Evolutionary conservation across 768 basidiomycete species (phyloP).

Genomic region (Crepidotus variabilis): DNA sequence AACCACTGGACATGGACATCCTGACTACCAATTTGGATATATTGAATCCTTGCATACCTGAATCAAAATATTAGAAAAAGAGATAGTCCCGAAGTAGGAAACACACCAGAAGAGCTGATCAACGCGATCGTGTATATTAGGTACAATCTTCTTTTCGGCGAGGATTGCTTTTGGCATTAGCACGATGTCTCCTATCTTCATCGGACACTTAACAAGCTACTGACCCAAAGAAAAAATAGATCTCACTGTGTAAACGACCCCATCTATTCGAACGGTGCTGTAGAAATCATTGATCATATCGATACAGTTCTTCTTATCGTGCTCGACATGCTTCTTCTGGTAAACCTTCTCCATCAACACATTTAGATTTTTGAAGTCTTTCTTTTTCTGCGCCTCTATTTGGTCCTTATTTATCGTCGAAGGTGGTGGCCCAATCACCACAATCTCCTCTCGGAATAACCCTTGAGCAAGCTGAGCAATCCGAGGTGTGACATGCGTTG

Average conservation of each 20-base stretch:
- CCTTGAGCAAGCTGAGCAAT: constrained; percentile 49
- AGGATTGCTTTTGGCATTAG: constrained; percentile 39
- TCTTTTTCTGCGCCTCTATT: constrained; percentile 22
- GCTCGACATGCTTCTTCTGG: constrained; percentile 22
- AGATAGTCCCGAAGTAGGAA: background rate
- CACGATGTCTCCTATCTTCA: constrained; percentile 62
- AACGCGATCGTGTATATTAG: constrained; percentile 38
- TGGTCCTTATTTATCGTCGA: constrained; percentile 21
- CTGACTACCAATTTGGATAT: constrained; percentile 39
- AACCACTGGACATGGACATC: constrained; percentile 71
- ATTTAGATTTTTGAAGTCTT: constrained; percentile 22
- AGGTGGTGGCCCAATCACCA: constrained; percentile 48
- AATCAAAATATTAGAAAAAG: background rate
- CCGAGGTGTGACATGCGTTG: constrained; percentile 61
- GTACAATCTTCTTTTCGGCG: constrained; percentile 17
- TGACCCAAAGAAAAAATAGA: background rate
- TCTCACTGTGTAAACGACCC: constrained; percentile 39
- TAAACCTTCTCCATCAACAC: constrained; percentile 21
- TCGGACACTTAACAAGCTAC: background rate
- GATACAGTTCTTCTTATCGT: constrained; percentile 30
- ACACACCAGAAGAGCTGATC: constrained; percentile 64
- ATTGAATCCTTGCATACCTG: constrained; percentile 70
- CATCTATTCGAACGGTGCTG: constrained; percentile 39
- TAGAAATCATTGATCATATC: constrained; percentile 29
- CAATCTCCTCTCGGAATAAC: constrained; percentile 50